These are phyloP conservation scores for Dalbergia oliveri DNA, from an alignment of 306 rosid species.

Conservation along the genomic window DNA sequence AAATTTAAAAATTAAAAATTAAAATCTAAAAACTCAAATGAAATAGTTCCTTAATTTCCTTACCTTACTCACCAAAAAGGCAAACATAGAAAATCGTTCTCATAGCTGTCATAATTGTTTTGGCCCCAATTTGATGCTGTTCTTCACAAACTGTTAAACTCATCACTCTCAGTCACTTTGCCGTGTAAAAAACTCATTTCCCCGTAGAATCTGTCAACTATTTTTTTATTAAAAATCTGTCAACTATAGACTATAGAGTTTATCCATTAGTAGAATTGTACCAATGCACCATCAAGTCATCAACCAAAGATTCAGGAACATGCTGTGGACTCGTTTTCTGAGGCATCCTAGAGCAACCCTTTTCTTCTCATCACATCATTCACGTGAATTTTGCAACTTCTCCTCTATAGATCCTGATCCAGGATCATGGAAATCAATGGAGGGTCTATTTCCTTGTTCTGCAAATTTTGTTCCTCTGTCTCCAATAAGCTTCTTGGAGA, in stretches of 20 bases:
- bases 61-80: background rate
- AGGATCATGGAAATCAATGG: slow-evolving; percentile 69
- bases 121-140: background rate
- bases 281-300: background rate
- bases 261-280: background rate
- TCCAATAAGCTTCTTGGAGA: slow-evolving; percentile 77
- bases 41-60: background rate
- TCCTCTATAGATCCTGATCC: slow-evolving; percentile 33
- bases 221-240: no score
- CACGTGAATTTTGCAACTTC: slow-evolving; percentile 37
- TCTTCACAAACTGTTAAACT: background rate
- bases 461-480: slow-evolving; percentile 79
- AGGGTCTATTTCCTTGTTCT: slow-evolving; percentile 67
- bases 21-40: no score
- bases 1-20: no score
- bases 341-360: slow-evolving; percentile 21
- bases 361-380: background rate
- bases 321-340: slow-evolving; percentile 34
- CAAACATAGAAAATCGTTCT: background rate
- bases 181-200: no score
- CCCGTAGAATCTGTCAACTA: no score
- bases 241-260: background rate
- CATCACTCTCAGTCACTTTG: background rate
- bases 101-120: no score
- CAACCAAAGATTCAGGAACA: slow-evolving; percentile 49